Base-by-base conservation (phyloP, 805 yeast genomes). In the Barnettozyma pratensis region DNA sequence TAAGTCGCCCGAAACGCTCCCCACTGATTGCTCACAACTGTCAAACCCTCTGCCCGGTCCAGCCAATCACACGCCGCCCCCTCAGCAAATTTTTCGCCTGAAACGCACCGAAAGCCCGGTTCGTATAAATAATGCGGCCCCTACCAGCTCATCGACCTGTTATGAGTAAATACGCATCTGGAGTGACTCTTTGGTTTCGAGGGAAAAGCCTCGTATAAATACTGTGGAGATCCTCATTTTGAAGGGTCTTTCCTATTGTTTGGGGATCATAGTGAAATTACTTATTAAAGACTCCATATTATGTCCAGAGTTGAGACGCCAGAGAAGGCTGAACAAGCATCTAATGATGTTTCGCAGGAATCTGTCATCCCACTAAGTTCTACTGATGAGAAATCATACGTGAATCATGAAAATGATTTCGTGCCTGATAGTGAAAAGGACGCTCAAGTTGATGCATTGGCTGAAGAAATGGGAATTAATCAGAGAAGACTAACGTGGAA, bases 401-500 rank as follows among this genome's bases (percentile, higher is more conserved):
- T 31, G 11, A 14, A 38, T 6, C 44, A 48, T 29, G 48, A 52
- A 14, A 30, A 44, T 37, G 47, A 47, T 7, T 55, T 58, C 50
- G 50, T 53, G n/a, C 35, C 62, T 3, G 58, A 57, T 28, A 55
- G 49, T 29, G 54, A 52, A 25, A 54, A 55, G 26, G 39, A 34
- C 8, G 48, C 39, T 3, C 46, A 51, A 44, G 68, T 71, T n/a
- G 60, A 51, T 7, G 53, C 54, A 6, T 54, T 78, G 7, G 83
- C 82, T 1, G 56, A 53, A 11, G 70, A 73, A 43, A 56, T 66
- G 48, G 79, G 78, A n/a, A 68, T 87, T 37, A 72, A 84, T 61
- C 81, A 83, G 37, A 67, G 59, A 40, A 74, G 69, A 54, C 66
- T 86, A 28, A 77, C 78, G 79, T 69, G 79, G 74, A 85, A 84